Base-by-base conservation (phyloP, 345 rosid genomes). In the Chamaenerion angustifolium region DNA sequence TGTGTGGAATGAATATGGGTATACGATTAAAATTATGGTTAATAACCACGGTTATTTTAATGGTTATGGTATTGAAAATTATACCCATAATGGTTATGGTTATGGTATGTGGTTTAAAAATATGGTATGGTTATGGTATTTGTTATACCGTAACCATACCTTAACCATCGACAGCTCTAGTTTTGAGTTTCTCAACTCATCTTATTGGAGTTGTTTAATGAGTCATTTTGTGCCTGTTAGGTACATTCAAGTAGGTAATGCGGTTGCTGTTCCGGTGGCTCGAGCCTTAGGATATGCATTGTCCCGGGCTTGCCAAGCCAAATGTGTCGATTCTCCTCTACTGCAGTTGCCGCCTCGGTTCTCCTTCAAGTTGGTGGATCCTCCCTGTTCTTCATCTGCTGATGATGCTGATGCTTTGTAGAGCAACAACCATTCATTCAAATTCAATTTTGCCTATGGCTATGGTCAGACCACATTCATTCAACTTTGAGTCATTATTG, bases 221-320 rank as follows among this genome's bases (percentile, higher is more conserved):
- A n/a, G n/a, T n/a, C n/a, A n/a, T 14, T 25, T 18, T 18, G 31
- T 3, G 4, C 16, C 11, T 54, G 48, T 47, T 21, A 84, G 94
- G 59, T 88, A 88, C 16, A 70, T 52, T n/a, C 96, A 79, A 70
- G 88, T 82, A 0, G 94, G 96, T 0, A 88, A 84, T 50, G 92
- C 86, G 0, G 88, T 82, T 0, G 92, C 97, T 0, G 81, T 80
- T 13, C 95, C 86, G 0, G 90, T 83, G 14, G 79, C 88, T 12
- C 65, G 73, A 13, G 94, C 94, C 0, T 56, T 84, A 3, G 92
- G 88, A 8, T 88, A 69, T 12, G 63, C 75, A 0, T 25, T 82
- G 19, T 83, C 81, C 3, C 11, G 45, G 11, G 84, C 88, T 12
- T 65, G 64, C 10, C 71, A 56, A 46, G 78, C 75, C 0, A 37